Base-by-base conservation (phyloP, 2,329 filamentous ascomycete species). In the Alternaria dauci region DNA sequence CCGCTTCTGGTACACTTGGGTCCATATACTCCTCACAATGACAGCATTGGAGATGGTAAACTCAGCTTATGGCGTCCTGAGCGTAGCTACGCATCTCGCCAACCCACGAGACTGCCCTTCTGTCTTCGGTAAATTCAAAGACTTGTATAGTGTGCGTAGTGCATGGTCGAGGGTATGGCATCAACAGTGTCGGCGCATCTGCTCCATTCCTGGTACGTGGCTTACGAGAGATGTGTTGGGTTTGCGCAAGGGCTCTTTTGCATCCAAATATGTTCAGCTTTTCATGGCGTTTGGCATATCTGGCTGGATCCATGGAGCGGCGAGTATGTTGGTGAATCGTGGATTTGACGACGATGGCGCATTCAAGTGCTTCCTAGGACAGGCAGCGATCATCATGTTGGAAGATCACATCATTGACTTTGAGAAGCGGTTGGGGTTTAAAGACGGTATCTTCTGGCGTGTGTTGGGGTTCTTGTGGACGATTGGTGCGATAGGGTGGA, bases 211-310 rank as follows among this genome's bases (percentile, higher is more conserved):
- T 0, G 61, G 66, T 2, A 62, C 66, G 1, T 70, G 56, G 23
- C 18, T 75, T 9, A 66, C 67, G 1, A 61, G 67, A 1, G 62
- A 76, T 46, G 42, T 69, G 0, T 44, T 77, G 2, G 44, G 52
- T 7, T 58, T 76, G 5, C 57, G 38, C 0, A 73, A 70, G 36
- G 73, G 74, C 1, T 66, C 68, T 0, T 75, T 74, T n/a, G 62
- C 55, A 1, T 76, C 72, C 1, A 74, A 69, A 36, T 76, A 76
- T 41, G 20, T 73, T 1, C 73, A 76, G 59, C 68, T 76, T 5
- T 74, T 74, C 39, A 39, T 62, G 0, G 65, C 58, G 1, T 77
- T 77, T 51, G 56, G 58, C 2, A 32, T 72, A 6, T 72, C 68
- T 3, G 70, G 46, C 0, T 16, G 67, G 8, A 59, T 71, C 1